phyloP scores from a whole-genome alignment of 345 rosid genomes.

The Litchi chinensis region DNA sequence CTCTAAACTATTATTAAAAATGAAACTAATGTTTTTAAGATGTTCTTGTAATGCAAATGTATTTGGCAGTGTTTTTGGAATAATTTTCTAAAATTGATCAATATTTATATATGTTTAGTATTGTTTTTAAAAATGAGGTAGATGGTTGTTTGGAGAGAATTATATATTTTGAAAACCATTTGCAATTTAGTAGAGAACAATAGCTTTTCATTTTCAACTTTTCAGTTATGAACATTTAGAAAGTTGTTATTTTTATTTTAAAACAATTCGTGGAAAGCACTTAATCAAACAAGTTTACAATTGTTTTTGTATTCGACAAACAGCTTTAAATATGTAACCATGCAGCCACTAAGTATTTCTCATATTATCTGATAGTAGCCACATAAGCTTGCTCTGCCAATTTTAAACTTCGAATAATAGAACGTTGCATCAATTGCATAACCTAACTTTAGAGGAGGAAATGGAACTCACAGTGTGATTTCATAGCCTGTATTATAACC shows the following conservation, averaged over 20 bases:
- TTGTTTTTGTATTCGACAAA: neutral
- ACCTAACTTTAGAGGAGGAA: neutral
- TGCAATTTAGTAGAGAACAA: neutral
- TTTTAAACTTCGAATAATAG: neutral
- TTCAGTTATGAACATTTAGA: neutral
- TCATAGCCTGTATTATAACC: neutral
- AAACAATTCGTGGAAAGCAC: neutral
- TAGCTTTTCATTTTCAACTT: neutral
- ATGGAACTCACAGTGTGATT: neutral
- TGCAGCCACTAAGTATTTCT: neutral
- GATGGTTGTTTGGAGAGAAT: too few relatives aligned
- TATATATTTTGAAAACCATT: neutral
- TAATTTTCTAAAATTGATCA: neutral
- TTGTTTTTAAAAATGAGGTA: neutral
- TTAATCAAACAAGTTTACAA: neutral
- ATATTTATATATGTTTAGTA: neutral
- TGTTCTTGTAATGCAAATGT: too few relatives aligned
- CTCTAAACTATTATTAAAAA: neutral
- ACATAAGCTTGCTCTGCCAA: neutral
- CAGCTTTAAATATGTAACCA: neutral
- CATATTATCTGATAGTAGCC: neutral
- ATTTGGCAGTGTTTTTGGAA: neutral
- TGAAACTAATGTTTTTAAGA: neutral
- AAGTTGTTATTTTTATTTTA: neutral
- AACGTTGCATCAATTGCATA: neutral